Conservation (phyloP, 2,329 filamentous ascomycete genomes). For the Pseudocercospora crystallina region DNA sequence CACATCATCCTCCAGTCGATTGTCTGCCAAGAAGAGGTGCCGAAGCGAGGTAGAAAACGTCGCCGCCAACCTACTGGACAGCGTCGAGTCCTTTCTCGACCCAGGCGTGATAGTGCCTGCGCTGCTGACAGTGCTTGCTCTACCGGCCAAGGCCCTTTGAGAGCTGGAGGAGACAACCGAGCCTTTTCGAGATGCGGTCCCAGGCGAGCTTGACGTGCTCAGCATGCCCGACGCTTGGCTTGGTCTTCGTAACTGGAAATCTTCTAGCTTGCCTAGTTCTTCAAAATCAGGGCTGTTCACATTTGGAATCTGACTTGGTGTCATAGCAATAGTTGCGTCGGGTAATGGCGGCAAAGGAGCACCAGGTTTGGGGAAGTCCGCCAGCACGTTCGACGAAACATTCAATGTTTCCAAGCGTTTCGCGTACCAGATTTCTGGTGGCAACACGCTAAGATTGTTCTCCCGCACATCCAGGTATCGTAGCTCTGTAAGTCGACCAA, state of each 20-base stretch:
- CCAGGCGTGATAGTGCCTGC: conserved; percentile 56
- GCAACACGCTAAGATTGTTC: conserved; percentile 87
- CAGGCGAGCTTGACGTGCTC: conserved; percentile 53
- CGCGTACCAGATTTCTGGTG: conserved; percentile 95
- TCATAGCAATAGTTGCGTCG: conserved; percentile 43
- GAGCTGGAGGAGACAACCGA: conserved; percentile 81
- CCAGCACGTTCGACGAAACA: conserved; percentile 89
- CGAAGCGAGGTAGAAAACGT: conserved; percentile 87
- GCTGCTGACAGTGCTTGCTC: conserved; percentile 75
- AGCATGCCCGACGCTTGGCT: conserved; percentile 78
- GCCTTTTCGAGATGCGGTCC: conserved; percentile 62
- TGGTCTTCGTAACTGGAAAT: conserved; percentile 67
- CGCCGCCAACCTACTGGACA: conserved; percentile 74
- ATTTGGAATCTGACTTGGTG: conserved; percentile 35
- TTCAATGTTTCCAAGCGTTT: conserved; percentile 88
- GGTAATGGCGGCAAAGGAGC: conserved; percentile 55
- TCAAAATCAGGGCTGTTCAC: conserved; percentile 71
- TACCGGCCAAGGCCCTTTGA: conserved; percentile 53
- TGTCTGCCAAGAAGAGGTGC: conserved; percentile 87
- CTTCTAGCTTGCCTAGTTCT: conserved; percentile 68
- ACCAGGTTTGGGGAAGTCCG: conserved; percentile 81
- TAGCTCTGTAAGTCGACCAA: conserved; percentile 83
- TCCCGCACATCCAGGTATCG: conserved; percentile 84
- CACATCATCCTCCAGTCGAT: conserved; percentile 88
- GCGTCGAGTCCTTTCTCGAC: conserved; percentile 80